Percentiles rank a stretch among this genome's conserved stretches.
Conservation (phyloP, 2,329 filamentous ascomycete genomes). For the Rasamsonia emersonii region DNA sequence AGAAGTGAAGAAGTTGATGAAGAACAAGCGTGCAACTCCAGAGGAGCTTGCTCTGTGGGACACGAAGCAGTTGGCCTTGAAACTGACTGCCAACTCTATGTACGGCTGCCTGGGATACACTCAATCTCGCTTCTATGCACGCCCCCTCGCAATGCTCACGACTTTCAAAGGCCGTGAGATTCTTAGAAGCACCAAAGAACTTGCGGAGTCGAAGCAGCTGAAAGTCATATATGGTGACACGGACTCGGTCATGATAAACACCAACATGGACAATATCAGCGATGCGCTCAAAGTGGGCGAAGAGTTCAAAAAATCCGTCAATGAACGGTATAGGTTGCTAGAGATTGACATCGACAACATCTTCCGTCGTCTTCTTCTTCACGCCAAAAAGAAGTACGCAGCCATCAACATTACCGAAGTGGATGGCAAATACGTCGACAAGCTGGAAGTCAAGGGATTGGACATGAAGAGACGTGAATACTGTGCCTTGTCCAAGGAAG, state of each 20-base stretch:
- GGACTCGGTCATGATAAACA: conserved; percentile 99
- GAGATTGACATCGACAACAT: conserved; percentile 99
- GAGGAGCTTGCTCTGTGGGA: conserved; percentile 94
- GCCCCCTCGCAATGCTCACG: conserved; percentile 87
- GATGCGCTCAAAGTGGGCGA: conserved; percentile 86
- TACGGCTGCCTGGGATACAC: conserved; percentile 97
- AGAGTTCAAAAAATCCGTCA: conserved; percentile 92
- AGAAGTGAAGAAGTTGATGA: conserved; percentile 96
- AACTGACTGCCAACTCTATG: conserved; percentile 98
- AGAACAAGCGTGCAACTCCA: conserved; percentile 73
- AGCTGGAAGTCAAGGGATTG: conserved; percentile 95
- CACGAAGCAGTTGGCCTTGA: conserved; percentile 92
- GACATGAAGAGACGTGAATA: conserved; percentile 98
- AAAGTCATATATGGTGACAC: conserved; percentile 98
- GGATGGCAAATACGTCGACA: conserved; percentile 83
- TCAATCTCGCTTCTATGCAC: conserved; percentile 93
- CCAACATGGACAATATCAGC: conserved; percentile 86
- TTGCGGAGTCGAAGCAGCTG: conserved; percentile 82
- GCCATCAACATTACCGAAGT: conserved; percentile 88
- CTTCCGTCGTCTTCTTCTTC: conserved; percentile 83
- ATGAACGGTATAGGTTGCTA: conserved; percentile 81
- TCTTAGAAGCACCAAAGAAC: conserved; percentile 86
- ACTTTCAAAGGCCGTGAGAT: conserved; percentile 98
- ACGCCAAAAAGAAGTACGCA: conserved; percentile 99
- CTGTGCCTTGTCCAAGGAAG: conserved; percentile 89